These are phyloP conservation scores for Diplodia sapinea DNA, from an alignment of 2,329 filamentous ascomycete species.

Conservation along the genomic window DNA sequence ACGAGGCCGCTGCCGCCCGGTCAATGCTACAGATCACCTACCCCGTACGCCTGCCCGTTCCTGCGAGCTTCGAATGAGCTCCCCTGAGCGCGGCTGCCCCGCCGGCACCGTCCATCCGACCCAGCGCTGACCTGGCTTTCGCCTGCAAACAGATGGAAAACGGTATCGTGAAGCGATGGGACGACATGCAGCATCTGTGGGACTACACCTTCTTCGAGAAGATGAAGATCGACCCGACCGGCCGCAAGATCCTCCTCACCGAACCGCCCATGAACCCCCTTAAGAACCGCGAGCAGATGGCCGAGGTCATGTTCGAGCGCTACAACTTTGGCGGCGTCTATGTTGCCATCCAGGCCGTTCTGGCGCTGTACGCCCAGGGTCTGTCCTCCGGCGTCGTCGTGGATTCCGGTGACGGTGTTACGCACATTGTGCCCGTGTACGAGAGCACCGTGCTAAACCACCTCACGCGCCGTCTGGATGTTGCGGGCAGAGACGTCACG, in stretches of 20 bases:
- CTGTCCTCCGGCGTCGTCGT: constrained; percentile 86
- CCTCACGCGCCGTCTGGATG: constrained; percentile 89
- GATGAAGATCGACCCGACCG: constrained; percentile 87
- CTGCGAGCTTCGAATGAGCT: constrained; percentile 29
- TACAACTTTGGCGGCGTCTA: constrained; percentile 97
- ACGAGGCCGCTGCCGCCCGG: constrained; percentile 92
- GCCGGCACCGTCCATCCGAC: constrained; percentile 11
- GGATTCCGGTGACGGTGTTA: constrained; percentile 97
- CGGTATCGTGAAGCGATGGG: constrained; percentile 99
- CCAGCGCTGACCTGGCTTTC: constrained; percentile 32
- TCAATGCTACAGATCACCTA: constrained; percentile 99
- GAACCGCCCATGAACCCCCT: constrained; percentile 98
- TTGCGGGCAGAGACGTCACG: constrained; percentile 96
- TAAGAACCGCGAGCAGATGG: constrained; percentile 97
- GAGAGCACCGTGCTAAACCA: constrained; percentile 98
- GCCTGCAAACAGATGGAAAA: constrained; percentile 81
- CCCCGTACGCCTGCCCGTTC: constrained; percentile 62
- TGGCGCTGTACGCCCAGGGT: constrained; percentile 97
- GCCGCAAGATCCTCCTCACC: constrained; percentile 95
- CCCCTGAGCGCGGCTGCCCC: constrained; percentile 23
- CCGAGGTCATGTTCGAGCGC: constrained; percentile 98
- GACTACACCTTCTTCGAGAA: constrained; percentile 99
- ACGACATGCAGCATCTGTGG: constrained; percentile 99
- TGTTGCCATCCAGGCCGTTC: constrained; percentile 94
- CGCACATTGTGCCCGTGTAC: constrained; percentile 97